Percentiles rank a stretch among this genome's conserved stretches.
These are phyloP conservation scores for Alternaria dauci DNA, from an alignment of 2,329 filamentous ascomycete genomes.

Conservation along the genomic window DNA sequence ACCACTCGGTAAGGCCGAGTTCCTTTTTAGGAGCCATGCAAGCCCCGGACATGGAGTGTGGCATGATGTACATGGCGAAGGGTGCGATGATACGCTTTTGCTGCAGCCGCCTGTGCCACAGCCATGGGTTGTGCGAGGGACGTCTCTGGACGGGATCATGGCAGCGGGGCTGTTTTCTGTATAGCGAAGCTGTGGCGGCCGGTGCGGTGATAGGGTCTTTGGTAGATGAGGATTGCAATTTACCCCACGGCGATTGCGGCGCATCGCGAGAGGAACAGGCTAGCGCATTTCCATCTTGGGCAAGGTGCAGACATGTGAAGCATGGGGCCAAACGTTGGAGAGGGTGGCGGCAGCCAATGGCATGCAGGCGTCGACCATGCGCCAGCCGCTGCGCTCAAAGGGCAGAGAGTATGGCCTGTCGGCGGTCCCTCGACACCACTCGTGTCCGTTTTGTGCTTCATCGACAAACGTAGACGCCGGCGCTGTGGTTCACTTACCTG, in stretches of 20 bases:
- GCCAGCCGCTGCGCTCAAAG: slow-evolving; percentile 25
- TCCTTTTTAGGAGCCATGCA: slow-evolving; percentile 16
- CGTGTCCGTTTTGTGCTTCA: slow-evolving; percentile 26
- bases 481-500: slow-evolving; percentile 30
- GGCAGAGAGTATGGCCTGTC: slow-evolving; percentile 18
- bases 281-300: slow-evolving; percentile 34
- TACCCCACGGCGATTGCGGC: slow-evolving; percentile 26
- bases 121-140: not conserved
- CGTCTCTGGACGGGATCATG: not conserved
- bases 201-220: slow-evolving; percentile 11
- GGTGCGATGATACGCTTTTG: slow-evolving; percentile 12
- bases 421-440: slow-evolving; percentile 36
- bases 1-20: not conserved
- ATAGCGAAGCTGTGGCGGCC: slow-evolving; percentile 7
- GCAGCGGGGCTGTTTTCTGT: not conserved
- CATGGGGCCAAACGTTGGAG: slow-evolving; percentile 25
- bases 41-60: slow-evolving; percentile 39
- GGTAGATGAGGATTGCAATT: slow-evolving; percentile 26
- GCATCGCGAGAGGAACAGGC: slow-evolving; percentile 31
- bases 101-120: slow-evolving; percentile 33
- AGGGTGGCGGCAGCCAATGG: slow-evolving; percentile 24
- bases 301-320: slow-evolving; percentile 21
- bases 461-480: slow-evolving; percentile 40
- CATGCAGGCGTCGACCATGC: slow-evolving; percentile 17
- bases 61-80: slow-evolving; percentile 26